Conservation (phyloP, 2,329 filamentous ascomycete genomes). For the Coniosporium tulheliwenetii region DNA sequence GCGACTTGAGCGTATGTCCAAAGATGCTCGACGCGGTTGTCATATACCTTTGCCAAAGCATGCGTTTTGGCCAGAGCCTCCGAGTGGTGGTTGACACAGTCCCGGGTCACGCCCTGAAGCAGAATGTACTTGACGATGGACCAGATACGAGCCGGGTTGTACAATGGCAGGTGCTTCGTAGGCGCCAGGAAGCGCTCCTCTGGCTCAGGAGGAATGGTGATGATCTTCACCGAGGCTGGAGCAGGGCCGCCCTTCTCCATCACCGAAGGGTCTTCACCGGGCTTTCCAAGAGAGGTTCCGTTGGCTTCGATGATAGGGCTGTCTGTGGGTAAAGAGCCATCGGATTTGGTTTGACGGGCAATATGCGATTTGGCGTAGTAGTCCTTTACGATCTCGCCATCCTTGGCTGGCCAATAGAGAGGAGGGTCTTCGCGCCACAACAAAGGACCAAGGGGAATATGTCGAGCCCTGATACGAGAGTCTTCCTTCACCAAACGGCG, state of each 20-base stretch:
- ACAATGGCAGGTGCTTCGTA: background rate
- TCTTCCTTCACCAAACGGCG: slow-evolving; percentile 16
- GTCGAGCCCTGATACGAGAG: slow-evolving; percentile 14
- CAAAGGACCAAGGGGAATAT: slow-evolving; percentile 17
- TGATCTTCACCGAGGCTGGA: too few relatives aligned
- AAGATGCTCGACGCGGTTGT: slow-evolving; percentile 46
- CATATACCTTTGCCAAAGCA: slow-evolving; percentile 41
- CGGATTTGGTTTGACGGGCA: too few relatives aligned
- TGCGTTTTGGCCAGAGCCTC: slow-evolving; percentile 52
- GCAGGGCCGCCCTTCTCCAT: too few relatives aligned
- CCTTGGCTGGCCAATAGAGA: too few relatives aligned
- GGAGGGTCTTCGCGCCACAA: slow-evolving; percentile 7
- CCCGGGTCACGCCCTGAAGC: slow-evolving; percentile 38
- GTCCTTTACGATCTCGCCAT: too few relatives aligned
- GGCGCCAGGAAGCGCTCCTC: slow-evolving; percentile 46
- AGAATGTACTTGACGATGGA: slow-evolving; percentile 14
- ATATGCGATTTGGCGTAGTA: too few relatives aligned
- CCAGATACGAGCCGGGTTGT: background rate
- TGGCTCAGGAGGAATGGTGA: too few relatives aligned
- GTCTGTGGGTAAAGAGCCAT: too few relatives aligned
- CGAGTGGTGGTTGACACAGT: slow-evolving; percentile 64
- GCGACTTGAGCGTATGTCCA: slow-evolving; percentile 53
- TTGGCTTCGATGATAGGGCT: too few relatives aligned
- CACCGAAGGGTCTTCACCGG: too few relatives aligned
- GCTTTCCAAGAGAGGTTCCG: too few relatives aligned